Base-by-base conservation (phyloP, 768 basidiomycete species). In the Chalciporus chontae region DNA sequence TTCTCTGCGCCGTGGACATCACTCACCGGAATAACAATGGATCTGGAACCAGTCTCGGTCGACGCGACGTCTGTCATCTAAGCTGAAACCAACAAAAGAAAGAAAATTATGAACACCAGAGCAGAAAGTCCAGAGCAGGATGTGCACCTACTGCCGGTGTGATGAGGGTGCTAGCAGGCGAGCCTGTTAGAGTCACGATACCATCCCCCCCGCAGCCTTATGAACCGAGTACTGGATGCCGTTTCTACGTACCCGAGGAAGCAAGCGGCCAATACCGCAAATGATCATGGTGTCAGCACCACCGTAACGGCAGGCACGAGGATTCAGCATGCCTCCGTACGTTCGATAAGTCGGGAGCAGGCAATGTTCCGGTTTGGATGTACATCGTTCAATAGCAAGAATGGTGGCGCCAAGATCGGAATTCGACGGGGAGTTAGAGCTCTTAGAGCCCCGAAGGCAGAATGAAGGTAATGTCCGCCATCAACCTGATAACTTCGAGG, bases 21-120 rank as follows among this genome's bases (percentile, higher is more conserved):
- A 56, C 62, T 48, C 34, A 65, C 62, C 0, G 60, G 47, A 24
- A 59, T 43, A 3, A 21, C 50, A 3, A 43, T 21, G 26, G 19
- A 23, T 17, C 9, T 29, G 40, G 2, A 24, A 14, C 47, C 23
- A 0, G 32, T 39, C 8, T 14, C 8, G 3, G 24, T 34, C n/a
- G 21, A 29, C 2, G 5, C 0, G 11, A 0, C 11, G 15, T 48
- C 41, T 4, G 15, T 40, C 62, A 61, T 51, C 4, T 34, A 36
- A 40, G 24, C 50, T 47, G 19, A 2, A 26, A 26, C 24, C 9
- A 31, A 4, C n/a, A n/a, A n/a, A n/a, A n/a, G 27, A 32, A 26
- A 18, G 14, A 41, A 46, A 3, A 40, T n/a, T 36, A 6, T 36
- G 34, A 36, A 15, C 15, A 5, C 34, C 13, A 36, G 34, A 8